Conservation (phyloP, 2,329 filamentous ascomycete genomes). For the Fusarium phyllophilum region DNA sequence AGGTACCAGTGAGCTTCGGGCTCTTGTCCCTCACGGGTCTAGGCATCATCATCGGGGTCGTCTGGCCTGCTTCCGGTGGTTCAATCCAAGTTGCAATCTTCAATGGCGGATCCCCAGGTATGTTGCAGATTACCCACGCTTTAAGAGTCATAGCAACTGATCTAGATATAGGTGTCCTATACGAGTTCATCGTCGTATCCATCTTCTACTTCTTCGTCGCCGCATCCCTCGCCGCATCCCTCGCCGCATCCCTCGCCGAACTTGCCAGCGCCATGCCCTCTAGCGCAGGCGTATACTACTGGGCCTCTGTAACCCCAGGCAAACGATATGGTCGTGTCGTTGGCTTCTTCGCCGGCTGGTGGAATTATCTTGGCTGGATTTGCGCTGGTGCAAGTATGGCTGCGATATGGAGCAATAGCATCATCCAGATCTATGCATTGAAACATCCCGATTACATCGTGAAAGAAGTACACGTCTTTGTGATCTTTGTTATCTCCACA, state of each 20-base stretch:
- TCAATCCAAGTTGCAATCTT: background rate
- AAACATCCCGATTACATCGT: background rate
- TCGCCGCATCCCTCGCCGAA: background rate
- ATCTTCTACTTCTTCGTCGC: background rate
- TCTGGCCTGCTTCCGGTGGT: background rate
- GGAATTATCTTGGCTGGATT: background rate
- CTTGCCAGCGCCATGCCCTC: background rate
- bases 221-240: background rate
- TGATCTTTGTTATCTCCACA: fast-evolving
- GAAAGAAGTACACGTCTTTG: background rate
- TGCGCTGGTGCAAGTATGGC: background rate
- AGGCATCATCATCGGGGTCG: background rate
- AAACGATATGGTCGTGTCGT: background rate
- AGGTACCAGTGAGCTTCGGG: background rate
- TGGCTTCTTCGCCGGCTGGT: background rate
- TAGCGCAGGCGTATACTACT: background rate
- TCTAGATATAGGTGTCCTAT: fast-evolving
- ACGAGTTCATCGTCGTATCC: background rate
- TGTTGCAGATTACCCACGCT: fast-evolving
- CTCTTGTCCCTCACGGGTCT: background rate
- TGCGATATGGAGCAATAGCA: background rate
- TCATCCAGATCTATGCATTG: background rate
- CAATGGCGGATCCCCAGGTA: background rate
- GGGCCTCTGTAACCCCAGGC: background rate
- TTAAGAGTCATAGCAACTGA: fast-evolving